Base-by-base conservation (phyloP, 2,329 filamentous ascomycete species). In the Fusarium sp. region DNA sequence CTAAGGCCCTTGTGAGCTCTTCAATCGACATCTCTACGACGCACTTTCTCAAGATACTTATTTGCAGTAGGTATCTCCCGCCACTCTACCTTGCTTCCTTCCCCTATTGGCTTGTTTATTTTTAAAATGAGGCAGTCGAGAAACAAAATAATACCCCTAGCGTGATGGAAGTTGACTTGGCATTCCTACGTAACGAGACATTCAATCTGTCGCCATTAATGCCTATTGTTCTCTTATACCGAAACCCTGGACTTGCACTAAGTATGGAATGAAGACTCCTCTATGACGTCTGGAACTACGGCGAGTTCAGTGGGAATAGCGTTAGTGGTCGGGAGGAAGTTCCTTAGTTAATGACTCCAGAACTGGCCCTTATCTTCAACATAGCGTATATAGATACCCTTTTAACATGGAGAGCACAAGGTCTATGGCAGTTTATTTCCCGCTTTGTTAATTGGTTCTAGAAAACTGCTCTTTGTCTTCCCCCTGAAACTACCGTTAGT, bases 291-390 rank as follows among this genome's bases (percentile, higher is more conserved):
- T 45, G 24, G 41, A 45, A n/a, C 17, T 28, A 13, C 24, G 3
- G 14, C 2, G 28, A 45, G 10, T 11, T 45, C 14, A 28, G 24
- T 45, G 41, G 22, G n/a, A 7, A 9, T 15, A 7, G 9, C 24
- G 7, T 22, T 11, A 0, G 1, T 8, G 14, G 41, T 3, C 6
- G 4, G 10, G n/a, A 28, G 3, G 22, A 28, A 1, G 17, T 26
- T 30, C 41, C 41, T 7, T n/a, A n/a, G 20, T 20, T 20, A 20
- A 20, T 20, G 20, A 20, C 20, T 20, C 20, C 20, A 20, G 20
- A 20, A 20, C 20, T 20, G 20, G 20, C 20, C 20, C 20, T 20
- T 20, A 20, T 20, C 20, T 20, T 20, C 20, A 20, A 20, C 20
- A 20, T 20, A 20, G 20, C 20, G 20, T 20, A 20, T 20, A 20